Percentiles rank a stretch among this genome's conserved stretches.
Evolutionary conservation across 108 stramenopile species (phyloP).

Genomic region (Fragilariopsis cylindrus): DNA sequence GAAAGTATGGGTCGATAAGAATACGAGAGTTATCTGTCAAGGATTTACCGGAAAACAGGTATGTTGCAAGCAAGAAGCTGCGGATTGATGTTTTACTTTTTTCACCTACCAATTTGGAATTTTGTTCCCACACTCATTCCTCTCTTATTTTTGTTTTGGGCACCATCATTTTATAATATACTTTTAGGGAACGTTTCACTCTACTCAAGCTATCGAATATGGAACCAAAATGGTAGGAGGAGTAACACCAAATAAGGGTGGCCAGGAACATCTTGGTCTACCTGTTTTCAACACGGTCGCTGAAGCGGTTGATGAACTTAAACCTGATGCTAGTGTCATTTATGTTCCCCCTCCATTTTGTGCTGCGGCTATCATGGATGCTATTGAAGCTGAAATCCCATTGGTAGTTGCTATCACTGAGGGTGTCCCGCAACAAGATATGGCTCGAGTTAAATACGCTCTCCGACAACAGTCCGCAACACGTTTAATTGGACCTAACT

Average conservation of each 20-base stretch:
- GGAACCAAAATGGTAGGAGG: conserved; percentile 99
- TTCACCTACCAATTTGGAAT: neutral
- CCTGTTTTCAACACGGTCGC: conserved; percentile 96
- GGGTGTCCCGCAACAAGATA: conserved; percentile 99
- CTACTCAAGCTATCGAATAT: conserved; percentile 95
- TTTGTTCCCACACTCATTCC: neutral
- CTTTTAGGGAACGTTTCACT: conserved; percentile 79
- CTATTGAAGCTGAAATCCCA: conserved; percentile 93
- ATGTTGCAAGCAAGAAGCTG: conserved; percentile 8
- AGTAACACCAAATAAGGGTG: conserved; percentile 97
- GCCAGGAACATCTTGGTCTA: conserved; percentile 88
- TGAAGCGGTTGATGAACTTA: conserved; percentile 80
- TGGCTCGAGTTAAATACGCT: conserved; percentile 95
- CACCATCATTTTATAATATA: neutral
- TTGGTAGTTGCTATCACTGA: conserved; percentile 99
- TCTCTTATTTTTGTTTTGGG: neutral
- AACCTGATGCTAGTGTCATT: conserved; percentile 98
- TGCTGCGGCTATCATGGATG: conserved; percentile 93
- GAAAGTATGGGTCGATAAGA: conserved; percentile 97
- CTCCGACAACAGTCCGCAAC: conserved; percentile 80
- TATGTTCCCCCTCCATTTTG: conserved; percentile 98
- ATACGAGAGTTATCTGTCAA: conserved; percentile 97
- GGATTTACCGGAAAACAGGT: conserved; percentile 99
- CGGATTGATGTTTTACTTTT: neutral
- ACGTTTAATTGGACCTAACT: conserved; percentile 98